Evolutionary conservation across 148 eudicot species (phyloP).

Genomic region (Spergularia bocconei): DNA sequence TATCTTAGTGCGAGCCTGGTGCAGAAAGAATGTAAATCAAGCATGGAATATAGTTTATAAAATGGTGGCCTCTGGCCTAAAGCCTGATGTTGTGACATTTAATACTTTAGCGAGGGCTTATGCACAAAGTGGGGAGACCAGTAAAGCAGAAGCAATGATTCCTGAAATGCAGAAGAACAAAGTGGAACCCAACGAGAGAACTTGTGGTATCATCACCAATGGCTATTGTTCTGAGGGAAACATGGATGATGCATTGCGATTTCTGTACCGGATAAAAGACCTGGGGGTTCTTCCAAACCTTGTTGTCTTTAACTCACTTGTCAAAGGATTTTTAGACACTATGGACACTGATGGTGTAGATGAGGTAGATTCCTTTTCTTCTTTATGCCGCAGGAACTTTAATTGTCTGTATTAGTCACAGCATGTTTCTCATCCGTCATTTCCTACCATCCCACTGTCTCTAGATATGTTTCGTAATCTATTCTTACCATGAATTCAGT

Average conservation of each 20-base stretch:
- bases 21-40: slow-evolving; percentile 55
- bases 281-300: slow-evolving; percentile 67
- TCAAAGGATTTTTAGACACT: slow-evolving; percentile 75
- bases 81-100: slow-evolving; percentile 83
- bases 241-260: slow-evolving; percentile 75
- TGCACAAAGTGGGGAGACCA: slow-evolving; percentile 63
- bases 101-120: slow-evolving; percentile 79
- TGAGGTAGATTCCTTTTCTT: slow-evolving; percentile 48
- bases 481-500: too few relatives aligned
- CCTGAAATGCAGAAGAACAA: slow-evolving; percentile 61
- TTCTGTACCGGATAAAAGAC: slow-evolving; percentile 80
- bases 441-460: too few relatives aligned
- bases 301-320: slow-evolving; percentile 73
- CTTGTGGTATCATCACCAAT: slow-evolving; percentile 81
- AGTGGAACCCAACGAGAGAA: slow-evolving; percentile 67
- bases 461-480: too few relatives aligned
- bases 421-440: too few relatives aligned
- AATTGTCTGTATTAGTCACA: neutral
- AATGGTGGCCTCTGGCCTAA: slow-evolving; percentile 72
- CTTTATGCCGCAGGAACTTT: neutral
- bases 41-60: slow-evolving; percentile 79
- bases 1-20: slow-evolving; percentile 79
- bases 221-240: slow-evolving; percentile 83
- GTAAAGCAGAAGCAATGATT: slow-evolving; percentile 73
- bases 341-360: slow-evolving; percentile 77